Percentiles rank a stretch among this genome's conserved stretches.
Conservation (phyloP, 345 rosid species). For the Iberis pinnata region DNA sequence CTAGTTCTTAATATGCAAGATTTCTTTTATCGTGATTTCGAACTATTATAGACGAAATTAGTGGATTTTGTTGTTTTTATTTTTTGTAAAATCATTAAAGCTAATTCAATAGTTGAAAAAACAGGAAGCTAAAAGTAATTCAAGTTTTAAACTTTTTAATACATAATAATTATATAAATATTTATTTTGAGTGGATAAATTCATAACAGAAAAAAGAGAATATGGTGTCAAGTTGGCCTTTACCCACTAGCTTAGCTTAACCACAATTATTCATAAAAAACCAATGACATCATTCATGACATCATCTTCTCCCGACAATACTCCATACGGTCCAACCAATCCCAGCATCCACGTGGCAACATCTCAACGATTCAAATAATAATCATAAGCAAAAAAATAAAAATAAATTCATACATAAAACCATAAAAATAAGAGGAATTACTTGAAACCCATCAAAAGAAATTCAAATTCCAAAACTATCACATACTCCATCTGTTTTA, state of each 20-base stretch:
- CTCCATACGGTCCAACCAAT: slow-evolving; percentile 34
- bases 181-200: neutral
- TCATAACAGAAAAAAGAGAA: slow-evolving; percentile 8
- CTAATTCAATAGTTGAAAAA: no score
- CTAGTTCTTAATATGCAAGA: no score
- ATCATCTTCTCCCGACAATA: slow-evolving; percentile 47
- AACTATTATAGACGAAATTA: no score
- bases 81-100: no score
- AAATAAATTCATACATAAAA: no score
- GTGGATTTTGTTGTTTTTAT: no score
- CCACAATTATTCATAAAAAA: slow-evolving; percentile 33
- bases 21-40: no score
- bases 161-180: neutral
- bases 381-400: neutral
- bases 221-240: slow-evolving; percentile 29
- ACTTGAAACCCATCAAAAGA: no score
- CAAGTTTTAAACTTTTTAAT: neutral
- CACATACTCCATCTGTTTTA: no score
- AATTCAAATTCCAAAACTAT: no score
- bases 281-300: slow-evolving; percentile 48
- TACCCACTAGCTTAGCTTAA: slow-evolving; percentile 40
- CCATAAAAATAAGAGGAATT: no score
- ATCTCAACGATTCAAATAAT: slow-evolving; percentile 36
- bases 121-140: neutral
- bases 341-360: slow-evolving; percentile 41